Conservation (phyloP, 1,284 basidiomycete genomes). For the Cutaneotrichosporon dermatis region DNA sequence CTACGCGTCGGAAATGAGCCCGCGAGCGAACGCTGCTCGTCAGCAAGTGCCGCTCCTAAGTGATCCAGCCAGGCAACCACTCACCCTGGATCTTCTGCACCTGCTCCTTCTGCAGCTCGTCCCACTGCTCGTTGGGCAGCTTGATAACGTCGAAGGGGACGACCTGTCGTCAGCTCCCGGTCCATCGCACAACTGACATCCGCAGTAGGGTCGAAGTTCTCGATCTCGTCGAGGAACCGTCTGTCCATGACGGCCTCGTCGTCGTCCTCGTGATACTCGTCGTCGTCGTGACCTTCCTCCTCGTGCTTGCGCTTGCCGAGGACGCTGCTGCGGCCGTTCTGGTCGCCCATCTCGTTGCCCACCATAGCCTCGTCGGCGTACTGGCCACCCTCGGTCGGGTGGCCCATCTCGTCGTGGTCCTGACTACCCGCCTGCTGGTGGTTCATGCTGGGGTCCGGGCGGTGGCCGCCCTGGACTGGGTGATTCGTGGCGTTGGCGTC, state of each 20-base stretch:
- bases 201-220: slow-evolving; percentile 21
- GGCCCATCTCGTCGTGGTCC: too few species aligned
- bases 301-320: background rate
- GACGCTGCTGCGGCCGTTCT: background rate
- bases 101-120: slow-evolving; percentile 25
- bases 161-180: slow-evolving; percentile 11
- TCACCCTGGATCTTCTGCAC: slow-evolving; percentile 23
- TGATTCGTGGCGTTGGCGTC: too few species aligned
- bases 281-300: background rate
- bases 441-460: too few species aligned
- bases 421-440: too few species aligned
- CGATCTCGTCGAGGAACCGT: background rate
- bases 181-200: slow-evolving; percentile 10
- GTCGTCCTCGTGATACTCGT: background rate
- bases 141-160: slow-evolving; percentile 15
- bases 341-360: background rate
- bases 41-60: background rate
- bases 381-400: too few species aligned
- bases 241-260: background rate
- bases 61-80: background rate
- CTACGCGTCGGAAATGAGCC: slow-evolving; percentile 2
- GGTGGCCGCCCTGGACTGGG: too few species aligned
- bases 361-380: background rate
- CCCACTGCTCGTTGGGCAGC: slow-evolving; percentile 28
- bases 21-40: slow-evolving; percentile 4